phyloP scores from a whole-genome alignment of 83 land plant genomes.

The Picea engelmannii region DNA sequence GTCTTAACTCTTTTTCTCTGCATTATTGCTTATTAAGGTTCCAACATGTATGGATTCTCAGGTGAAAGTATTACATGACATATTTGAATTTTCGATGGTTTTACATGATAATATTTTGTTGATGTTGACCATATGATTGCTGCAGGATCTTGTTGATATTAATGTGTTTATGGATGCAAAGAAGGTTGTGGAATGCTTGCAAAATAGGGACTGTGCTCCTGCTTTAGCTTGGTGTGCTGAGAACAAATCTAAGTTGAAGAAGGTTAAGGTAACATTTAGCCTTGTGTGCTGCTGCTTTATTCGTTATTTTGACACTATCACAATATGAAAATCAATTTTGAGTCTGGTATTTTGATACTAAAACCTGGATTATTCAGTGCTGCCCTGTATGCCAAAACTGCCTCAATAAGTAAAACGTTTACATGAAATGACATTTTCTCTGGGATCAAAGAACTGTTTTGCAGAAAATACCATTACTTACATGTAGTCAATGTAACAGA shows the following conservation, averaged over 20 bases:
- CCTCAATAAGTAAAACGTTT: not conserved
- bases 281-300: not conserved
- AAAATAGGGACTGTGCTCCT: no score
- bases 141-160: no score
- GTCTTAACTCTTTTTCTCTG: not conserved
- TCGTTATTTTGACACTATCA: not conserved
- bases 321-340: not conserved
- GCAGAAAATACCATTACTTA: no score
- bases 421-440: not conserved
- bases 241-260: no score
- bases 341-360: not conserved
- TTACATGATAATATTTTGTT: not conserved
- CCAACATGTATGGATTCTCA: not conserved
- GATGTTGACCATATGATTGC: no score
- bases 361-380: not conserved
- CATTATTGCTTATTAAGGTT: not conserved
- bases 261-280: constrained; percentile 62
- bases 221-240: no score
- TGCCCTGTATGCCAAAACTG: not conserved
- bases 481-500: no score
- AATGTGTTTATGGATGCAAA: no score
- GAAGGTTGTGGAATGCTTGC: no score
- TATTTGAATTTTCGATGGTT: not conserved
- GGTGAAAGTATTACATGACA: no score
- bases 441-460: not conserved